These are phyloP conservation scores for Pichiaceae sp. DNA, from an alignment of 1,139 yeast species.

Conservation along the genomic window DNA sequence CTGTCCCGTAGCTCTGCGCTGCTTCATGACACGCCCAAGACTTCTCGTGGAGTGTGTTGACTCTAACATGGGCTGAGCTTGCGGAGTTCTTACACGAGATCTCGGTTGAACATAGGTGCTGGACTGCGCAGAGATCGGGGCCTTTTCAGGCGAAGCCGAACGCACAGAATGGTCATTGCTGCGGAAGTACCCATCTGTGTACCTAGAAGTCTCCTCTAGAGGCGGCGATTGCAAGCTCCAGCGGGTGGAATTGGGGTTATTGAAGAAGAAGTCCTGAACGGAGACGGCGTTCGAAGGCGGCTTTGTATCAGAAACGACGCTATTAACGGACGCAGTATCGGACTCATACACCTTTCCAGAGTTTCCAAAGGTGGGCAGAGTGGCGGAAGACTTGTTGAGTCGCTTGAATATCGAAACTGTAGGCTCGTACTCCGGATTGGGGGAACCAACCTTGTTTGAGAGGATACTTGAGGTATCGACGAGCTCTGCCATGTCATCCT, in stretches of 20 bases:
- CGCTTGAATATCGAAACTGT: slow-evolving; percentile 16
- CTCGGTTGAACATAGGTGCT: slow-evolving; percentile 34
- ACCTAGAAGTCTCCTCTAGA: slow-evolving; percentile 8
- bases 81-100: slow-evolving; percentile 8
- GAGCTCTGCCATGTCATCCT: slow-evolving; percentile 18
- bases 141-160: neutral
- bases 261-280: slow-evolving; percentile 24
- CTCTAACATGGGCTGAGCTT: neutral
- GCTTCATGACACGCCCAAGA: neutral
- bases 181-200: neutral
- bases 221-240: slow-evolving; percentile 10
- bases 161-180: neutral
- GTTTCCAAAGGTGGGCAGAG: slow-evolving; percentile 6
- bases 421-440: slow-evolving; percentile 2
- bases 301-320: neutral
- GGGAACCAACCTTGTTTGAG: neutral
- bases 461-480: slow-evolving; percentile 3
- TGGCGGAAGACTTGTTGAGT: neutral
- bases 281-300: slow-evolving; percentile 11
- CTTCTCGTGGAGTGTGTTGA: neutral
- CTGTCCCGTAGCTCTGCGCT: neutral
- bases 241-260: slow-evolving; percentile 18
- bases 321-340: slow-evolving; percentile 1
- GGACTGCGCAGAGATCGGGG: neutral
- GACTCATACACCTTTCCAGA: slow-evolving; percentile 1